These are phyloP conservation scores for Trypanosoma scelopori DNA, from an alignment of 208 protist species.

Conservation along the genomic window DNA sequence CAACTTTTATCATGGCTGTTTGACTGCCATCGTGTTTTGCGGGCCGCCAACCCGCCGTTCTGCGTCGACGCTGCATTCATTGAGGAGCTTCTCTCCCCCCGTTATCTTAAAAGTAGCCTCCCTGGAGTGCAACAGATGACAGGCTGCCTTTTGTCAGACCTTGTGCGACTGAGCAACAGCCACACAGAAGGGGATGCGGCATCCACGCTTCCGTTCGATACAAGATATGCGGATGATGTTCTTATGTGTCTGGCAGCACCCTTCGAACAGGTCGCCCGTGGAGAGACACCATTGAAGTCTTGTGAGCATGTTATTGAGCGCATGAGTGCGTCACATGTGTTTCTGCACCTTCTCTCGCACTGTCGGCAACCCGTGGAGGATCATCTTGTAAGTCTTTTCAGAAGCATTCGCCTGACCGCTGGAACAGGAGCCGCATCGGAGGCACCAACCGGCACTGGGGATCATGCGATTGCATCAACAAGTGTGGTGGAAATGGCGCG, in stretches of 20 bases:
- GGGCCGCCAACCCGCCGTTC: conserved; percentile 21
- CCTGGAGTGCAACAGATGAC: conserved; percentile 60
- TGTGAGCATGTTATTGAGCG: conserved; percentile 55
- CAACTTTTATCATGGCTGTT: conserved; percentile 38
- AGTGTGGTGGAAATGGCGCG: conserved; percentile 53
- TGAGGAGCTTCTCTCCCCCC: conserved; percentile 44
- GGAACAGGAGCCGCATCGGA: neutral
- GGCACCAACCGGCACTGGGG: neutral
- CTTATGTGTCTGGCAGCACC: conserved; percentile 43
- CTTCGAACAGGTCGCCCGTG: conserved; percentile 38
- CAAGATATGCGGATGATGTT: conserved; percentile 39
- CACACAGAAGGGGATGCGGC: neutral
- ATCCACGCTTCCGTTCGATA: conserved; percentile 37
- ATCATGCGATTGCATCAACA: conserved; percentile 25
- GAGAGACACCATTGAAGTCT: conserved; percentile 30
- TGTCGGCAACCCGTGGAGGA: conserved; percentile 31
- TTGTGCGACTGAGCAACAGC: conserved; percentile 38
- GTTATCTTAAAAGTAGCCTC: conserved; percentile 44
- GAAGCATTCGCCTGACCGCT: conserved; percentile 31
- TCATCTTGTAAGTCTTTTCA: conserved; percentile 42
- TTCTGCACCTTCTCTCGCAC: conserved; percentile 48
- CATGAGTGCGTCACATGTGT: conserved; percentile 45
- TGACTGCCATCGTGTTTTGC: conserved; percentile 31
- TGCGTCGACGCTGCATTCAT: conserved; percentile 37
- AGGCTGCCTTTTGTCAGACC: conserved; percentile 62